Conservation (phyloP, 1,284 basidiomycete genomes). For the Austropuccinia psidii region DNA sequence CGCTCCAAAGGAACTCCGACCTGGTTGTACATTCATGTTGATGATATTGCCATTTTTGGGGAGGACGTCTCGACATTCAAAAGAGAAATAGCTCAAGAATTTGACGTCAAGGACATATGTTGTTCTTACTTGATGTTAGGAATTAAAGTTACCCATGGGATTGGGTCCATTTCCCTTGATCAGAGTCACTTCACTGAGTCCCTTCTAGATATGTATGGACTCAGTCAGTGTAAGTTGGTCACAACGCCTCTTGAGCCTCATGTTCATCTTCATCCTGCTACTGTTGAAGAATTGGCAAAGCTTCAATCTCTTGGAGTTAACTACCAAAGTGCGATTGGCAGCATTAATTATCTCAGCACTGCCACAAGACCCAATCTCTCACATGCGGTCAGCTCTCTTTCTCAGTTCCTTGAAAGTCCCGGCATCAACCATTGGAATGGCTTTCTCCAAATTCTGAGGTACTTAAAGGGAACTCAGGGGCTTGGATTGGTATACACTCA, state of each 20-base stretch:
- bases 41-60: background rate
- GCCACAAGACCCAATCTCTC: background rate
- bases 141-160: background rate
- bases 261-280: background rate
- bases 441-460: background rate
- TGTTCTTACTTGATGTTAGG: background rate
- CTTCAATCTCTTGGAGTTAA: background rate
- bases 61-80: background rate
- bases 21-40: background rate
- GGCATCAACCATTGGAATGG: background rate
- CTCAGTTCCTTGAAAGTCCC: background rate
- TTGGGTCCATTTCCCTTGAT: background rate
- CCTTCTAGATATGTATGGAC: background rate
- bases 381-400: background rate
- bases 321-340: background rate
- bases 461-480: background rate
- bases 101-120: background rate
- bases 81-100: background rate
- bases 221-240: background rate
- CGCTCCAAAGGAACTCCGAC: background rate
- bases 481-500: background rate
- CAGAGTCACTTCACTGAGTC: background rate
- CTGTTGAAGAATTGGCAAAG: background rate
- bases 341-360: background rate
- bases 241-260: background rate